Percentiles rank a stretch among this genome's conserved stretches.
Evolutionary conservation across 2,329 filamentous ascomycete genomes (phyloP).

Genomic region (Alternaria panax): DNA sequence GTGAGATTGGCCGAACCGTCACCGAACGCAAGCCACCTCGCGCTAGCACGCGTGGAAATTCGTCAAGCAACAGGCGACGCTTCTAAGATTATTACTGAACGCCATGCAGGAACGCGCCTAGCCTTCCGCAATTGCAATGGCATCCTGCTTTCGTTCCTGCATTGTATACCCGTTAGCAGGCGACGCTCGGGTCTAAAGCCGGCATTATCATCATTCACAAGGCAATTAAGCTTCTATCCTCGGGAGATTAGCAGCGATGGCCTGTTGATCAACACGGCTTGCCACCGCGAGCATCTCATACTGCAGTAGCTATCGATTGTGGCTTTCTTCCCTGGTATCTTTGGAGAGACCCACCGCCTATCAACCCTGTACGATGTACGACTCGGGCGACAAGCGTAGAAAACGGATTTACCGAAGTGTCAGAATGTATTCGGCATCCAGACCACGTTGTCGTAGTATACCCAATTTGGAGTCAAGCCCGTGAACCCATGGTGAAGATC

Average conservation of each 20-base stretch:
- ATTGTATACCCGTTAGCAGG: not conserved
- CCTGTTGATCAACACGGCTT: not conserved
- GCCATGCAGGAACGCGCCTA: slow-evolving; percentile 1
- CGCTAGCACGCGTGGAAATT: slow-evolving; percentile 3
- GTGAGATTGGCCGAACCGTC: not conserved
- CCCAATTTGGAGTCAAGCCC: slow-evolving; percentile 11
- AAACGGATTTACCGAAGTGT: slow-evolving; percentile 3
- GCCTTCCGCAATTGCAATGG: not conserved
- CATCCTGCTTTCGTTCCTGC: slow-evolving; percentile 1
- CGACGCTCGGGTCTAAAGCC: not conserved
- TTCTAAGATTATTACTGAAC: slow-evolving; percentile 1
- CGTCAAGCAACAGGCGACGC: not conserved
- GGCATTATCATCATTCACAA: not conserved
- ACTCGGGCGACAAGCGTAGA: not conserved
- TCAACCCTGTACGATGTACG: not conserved
- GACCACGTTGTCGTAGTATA: slow-evolving; percentile 5
- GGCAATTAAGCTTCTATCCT: not conserved
- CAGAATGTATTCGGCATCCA: slow-evolving; percentile 4
- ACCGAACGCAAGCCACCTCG: not conserved
- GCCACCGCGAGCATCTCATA: not conserved
- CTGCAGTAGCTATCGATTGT: slow-evolving; percentile 1
- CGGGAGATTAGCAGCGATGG: not conserved
- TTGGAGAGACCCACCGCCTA: not conserved
- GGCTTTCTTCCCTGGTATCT: not conserved
- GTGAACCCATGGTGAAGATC: slow-evolving; percentile 18